Conservation (phyloP, 106 monocot genomes). For the Hemerocallis citrina region DNA sequence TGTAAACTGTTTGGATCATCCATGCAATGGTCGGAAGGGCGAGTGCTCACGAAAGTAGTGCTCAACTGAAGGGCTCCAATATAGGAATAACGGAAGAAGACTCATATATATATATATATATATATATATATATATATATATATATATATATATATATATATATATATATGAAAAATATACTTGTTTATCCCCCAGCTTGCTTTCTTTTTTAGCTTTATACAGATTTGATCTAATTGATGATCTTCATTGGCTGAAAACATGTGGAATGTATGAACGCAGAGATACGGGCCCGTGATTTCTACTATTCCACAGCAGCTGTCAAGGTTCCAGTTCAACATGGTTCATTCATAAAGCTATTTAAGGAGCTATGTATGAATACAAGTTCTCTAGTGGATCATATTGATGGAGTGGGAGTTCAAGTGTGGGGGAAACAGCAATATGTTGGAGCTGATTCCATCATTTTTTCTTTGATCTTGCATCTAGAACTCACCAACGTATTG, state of each 20-base stretch:
- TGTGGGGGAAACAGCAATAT: not conserved
- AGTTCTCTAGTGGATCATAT: not conserved
- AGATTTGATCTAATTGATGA: not conserved
- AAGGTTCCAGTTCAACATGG: conserved; percentile 66
- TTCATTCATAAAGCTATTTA: conserved; percentile 18
- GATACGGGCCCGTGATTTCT: conserved; percentile 56
- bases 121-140: too few relatives aligned
- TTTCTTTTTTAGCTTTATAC: not conserved
- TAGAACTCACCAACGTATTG: too few relatives aligned
- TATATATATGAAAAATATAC: too few relatives aligned
- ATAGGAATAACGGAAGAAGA: too few relatives aligned
- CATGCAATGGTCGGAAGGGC: too few relatives aligned
- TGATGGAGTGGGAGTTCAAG: not conserved
- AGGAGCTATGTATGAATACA: not conserved
- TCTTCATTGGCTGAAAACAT: not conserved
- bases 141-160: too few relatives aligned
- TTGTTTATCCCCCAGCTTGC: too few relatives aligned
- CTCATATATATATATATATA: too few relatives aligned
- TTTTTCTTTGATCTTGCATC: not conserved
- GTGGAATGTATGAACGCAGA: conserved; percentile 20
- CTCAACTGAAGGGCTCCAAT: too few relatives aligned
- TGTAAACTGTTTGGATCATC: too few relatives aligned
- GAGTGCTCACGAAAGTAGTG: too few relatives aligned
- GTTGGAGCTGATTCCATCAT: not conserved
- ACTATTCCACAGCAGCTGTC: conserved; percentile 57